Conservation (phyloP, 495 filamentous ascomycete genomes). For the Annulohypoxylon maeteangense region DNA sequence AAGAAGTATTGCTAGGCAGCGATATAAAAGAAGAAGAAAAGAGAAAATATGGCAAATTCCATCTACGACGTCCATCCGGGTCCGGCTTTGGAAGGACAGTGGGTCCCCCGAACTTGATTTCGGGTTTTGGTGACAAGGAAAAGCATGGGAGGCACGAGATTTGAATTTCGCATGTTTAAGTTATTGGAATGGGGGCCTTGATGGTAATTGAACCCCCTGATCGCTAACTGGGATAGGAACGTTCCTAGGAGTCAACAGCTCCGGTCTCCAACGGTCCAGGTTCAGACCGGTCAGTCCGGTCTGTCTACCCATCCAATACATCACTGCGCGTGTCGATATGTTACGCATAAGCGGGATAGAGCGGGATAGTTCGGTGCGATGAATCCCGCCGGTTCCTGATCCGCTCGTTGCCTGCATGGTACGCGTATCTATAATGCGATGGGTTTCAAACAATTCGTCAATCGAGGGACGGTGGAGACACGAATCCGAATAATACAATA, state of each 20-base stretch:
- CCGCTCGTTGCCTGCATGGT: conserved; percentile 11
- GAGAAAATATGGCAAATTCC: background rate
- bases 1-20: background rate
- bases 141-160: background rate
- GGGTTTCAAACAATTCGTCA: conserved; percentile 2
- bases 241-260: background rate
- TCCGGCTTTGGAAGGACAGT: conserved; percentile 4
- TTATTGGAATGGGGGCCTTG: background rate
- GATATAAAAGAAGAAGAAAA: background rate
- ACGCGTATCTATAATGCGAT: conserved; percentile 6
- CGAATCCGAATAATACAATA: background rate
- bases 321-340: background rate
- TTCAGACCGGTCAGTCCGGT: background rate
- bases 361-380: conserved; percentile 7
- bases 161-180: background rate
- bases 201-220: background rate
- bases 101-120: conserved; percentile 3
- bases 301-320: background rate
- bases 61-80: background rate
- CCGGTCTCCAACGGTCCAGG: background rate
- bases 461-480: conserved; percentile 6
- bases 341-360: background rate
- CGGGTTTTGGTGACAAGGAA: background rate
- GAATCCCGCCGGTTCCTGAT: conserved; percentile 8
- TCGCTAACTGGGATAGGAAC: background rate